A percentile compares a stretch with the other conserved stretches of the same genome.
Conservation (phyloP, 2,329 filamentous ascomycete species). For the Talaromyces sp. region DNA sequence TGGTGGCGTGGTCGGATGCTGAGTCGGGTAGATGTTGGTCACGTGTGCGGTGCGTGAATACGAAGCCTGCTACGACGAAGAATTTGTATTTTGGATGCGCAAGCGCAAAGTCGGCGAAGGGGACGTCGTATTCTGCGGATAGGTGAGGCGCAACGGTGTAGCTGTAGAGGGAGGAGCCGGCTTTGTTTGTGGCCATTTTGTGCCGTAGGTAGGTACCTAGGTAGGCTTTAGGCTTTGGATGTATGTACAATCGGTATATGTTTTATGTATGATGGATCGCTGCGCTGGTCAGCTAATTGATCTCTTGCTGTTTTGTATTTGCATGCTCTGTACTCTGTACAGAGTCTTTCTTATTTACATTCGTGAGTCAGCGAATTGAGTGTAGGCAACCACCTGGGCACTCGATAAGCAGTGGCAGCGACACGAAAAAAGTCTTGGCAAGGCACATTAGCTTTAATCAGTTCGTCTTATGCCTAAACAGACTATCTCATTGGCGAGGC, state of each 20-base stretch:
- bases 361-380: neutral
- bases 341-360: neutral
- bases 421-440: neutral
- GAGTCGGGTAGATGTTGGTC: constrained; percentile 5
- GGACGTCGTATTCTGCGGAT: constrained; percentile 28
- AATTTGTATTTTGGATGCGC: constrained; percentile 31
- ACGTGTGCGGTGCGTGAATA: constrained; percentile 27
- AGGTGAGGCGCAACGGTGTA: constrained; percentile 32
- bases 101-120: constrained; percentile 29
- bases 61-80: constrained; percentile 31
- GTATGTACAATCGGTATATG: neutral
- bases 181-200: constrained; percentile 18
- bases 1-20: neutral
- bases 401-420: neutral
- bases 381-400: neutral
- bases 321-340: neutral
- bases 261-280: neutral
- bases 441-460: neutral
- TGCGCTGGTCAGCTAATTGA: neutral
- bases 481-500: neutral
- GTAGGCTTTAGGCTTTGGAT: neutral
- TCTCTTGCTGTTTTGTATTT: neutral
- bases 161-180: constrained; percentile 17
- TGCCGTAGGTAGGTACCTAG: too few relatives aligned
- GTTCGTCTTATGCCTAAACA: neutral